Conservation (phyloP, 2,329 filamentous ascomycete genomes). For the Neoarthrinium moseri region DNA sequence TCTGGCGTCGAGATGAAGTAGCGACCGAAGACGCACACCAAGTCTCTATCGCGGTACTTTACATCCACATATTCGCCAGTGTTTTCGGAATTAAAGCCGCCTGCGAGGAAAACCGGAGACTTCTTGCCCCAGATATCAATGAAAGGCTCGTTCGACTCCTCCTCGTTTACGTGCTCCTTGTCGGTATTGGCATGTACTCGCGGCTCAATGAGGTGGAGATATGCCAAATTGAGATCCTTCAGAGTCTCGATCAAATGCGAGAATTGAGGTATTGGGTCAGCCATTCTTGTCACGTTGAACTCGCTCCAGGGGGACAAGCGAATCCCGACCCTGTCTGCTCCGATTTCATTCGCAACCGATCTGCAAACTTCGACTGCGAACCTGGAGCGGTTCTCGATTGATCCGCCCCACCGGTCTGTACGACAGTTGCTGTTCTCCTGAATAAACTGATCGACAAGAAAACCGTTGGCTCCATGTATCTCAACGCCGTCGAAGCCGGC, state of each 20-base stretch:
- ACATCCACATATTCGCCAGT: constrained; percentile 39
- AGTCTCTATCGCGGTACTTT: constrained; percentile 36
- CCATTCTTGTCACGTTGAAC: constrained; percentile 58
- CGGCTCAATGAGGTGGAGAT: constrained; percentile 55
- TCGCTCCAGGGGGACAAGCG: constrained; percentile 51
- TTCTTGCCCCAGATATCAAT: constrained; percentile 14
- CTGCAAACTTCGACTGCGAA: constrained; percentile 51
- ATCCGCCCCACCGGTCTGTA: constrained; percentile 53
- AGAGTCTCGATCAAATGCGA: constrained; percentile 48
- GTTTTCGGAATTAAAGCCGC: constrained; percentile 39
- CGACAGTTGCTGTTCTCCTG: constrained; percentile 53
- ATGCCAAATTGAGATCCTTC: constrained; percentile 50
- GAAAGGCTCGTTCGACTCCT: constrained; percentile 24
- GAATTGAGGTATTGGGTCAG: constrained; percentile 56
- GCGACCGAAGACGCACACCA: constrained; percentile 46
- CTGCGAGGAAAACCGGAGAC: constrained; percentile 45
- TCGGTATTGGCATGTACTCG: constrained; percentile 31
- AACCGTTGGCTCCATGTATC: constrained; percentile 37
- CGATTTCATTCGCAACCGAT: constrained; percentile 48
- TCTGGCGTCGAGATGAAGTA: constrained; percentile 49
- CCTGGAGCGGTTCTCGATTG: constrained; percentile 51
- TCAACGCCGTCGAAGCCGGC: constrained; percentile 17
- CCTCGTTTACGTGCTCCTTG: constrained; percentile 15
- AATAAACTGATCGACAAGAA: constrained; percentile 55
- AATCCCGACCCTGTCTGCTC: constrained; percentile 45